These are phyloP conservation scores for Lolium rigidum DNA, from an alignment of 176 grass and related monocot species.

Conservation along the genomic window DNA sequence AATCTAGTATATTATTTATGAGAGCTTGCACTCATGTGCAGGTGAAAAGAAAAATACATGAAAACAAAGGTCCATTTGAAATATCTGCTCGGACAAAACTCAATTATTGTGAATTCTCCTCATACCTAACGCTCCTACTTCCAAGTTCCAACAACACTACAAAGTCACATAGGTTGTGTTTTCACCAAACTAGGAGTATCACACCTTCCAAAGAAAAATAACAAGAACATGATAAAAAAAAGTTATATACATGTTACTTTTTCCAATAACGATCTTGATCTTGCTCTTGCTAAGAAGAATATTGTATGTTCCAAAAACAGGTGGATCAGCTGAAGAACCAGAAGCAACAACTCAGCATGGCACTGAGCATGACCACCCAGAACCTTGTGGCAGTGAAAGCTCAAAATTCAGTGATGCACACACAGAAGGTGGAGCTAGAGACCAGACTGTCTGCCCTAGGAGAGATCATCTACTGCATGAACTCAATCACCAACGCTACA, in stretches of 20 bases:
- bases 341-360: slow-evolving; percentile 39
- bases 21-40: slow-evolving; percentile 34
- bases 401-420: slow-evolving; percentile 74
- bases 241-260: background rate
- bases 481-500: background rate
- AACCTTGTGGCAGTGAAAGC: slow-evolving; percentile 53
- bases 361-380: slow-evolving; percentile 45
- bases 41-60: slow-evolving; percentile 33
- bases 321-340: slow-evolving; percentile 56
- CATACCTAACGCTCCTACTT: slow-evolving; percentile 20
- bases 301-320: slow-evolving; percentile 19
- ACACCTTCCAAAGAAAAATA: background rate
- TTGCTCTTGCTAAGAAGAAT: background rate
- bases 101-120: slow-evolving; percentile 37
- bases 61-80: slow-evolving; percentile 22
- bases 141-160: background rate
- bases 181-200: background rate
- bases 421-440: slow-evolving; percentile 70
- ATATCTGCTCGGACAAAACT: slow-evolving; percentile 40
- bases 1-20: background rate
- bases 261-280: background rate
- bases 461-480: slow-evolving; percentile 62
- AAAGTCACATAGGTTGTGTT: background rate
- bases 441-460: slow-evolving; percentile 59
- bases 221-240: background rate